Conservation (phyloP, 2,329 filamentous ascomycete species). For the Colletotrichum sp. region DNA sequence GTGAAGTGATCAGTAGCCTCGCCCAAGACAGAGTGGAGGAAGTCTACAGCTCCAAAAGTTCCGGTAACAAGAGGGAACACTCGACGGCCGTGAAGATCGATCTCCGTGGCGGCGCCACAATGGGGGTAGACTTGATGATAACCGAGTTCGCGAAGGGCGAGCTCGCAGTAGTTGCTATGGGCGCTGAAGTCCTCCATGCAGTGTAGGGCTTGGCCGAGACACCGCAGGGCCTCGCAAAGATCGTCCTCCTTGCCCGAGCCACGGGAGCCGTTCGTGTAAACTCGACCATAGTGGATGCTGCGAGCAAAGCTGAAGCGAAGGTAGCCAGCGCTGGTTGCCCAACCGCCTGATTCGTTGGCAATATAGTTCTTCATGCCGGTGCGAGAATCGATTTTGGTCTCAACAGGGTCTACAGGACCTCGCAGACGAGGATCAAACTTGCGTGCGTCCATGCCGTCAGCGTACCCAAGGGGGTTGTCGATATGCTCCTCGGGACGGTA, state of each 20-base stretch:
- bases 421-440: constrained; percentile 82
- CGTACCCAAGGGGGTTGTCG: constrained; percentile 84
- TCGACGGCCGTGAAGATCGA: constrained; percentile 68
- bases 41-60: constrained; percentile 82
- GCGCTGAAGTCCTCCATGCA: constrained; percentile 82
- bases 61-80: constrained; percentile 78
- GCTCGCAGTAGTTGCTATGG: constrained; percentile 84
- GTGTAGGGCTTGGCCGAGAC: constrained; percentile 77
- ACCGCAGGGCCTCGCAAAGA: constrained; percentile 80
- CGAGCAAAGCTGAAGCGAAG: constrained; percentile 77
- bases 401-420: constrained; percentile 73
- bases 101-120: constrained; percentile 69
- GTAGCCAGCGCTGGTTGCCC: constrained; percentile 90
- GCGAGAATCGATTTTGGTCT: constrained; percentile 74
- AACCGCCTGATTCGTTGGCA: constrained; percentile 83
- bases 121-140: constrained; percentile 74
- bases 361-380: constrained; percentile 99
- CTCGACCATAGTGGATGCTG: constrained; percentile 77
- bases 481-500: constrained; percentile 80
- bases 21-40: constrained; percentile 78
- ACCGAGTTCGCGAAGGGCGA: constrained; percentile 76
- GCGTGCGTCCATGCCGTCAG: constrained; percentile 84
- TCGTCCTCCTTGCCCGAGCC: constrained; percentile 74
- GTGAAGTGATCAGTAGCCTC: constrained; percentile 83
- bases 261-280: constrained; percentile 71